Conservation (phyloP, 805 yeast genomes). For the Yarrowia porcina region DNA sequence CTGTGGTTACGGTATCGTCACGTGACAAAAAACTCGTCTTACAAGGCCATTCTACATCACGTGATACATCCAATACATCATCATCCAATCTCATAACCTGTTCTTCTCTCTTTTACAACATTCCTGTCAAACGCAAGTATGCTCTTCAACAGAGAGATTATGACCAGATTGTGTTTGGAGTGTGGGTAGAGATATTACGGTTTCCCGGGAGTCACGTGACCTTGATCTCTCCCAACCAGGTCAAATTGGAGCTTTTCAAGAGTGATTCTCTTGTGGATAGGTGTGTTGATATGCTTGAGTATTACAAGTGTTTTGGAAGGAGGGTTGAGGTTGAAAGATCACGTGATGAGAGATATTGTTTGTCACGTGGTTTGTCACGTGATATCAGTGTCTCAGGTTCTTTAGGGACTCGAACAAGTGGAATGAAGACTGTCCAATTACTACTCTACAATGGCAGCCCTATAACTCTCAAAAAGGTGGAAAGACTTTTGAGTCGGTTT, state of each 20-base stretch:
- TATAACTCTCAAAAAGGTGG: neutral
- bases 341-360: neutral
- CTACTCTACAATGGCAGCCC: neutral
- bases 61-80: too few species aligned
- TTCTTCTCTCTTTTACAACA: constrained; percentile 5
- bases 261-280: neutral
- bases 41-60: too few species aligned
- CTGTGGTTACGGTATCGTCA: neutral
- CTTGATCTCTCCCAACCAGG: neutral
- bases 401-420: neutral
- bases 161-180: neutral
- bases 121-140: constrained; percentile 21
- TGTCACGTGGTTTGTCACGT: neutral
- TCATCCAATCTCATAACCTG: neutral
- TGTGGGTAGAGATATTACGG: neutral
- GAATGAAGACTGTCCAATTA: neutral
- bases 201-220: neutral
- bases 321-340: neutral
- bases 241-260: neutral
- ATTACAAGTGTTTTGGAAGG: neutral
- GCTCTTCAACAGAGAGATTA: constrained; percentile 8
- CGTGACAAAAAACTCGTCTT: neutral
- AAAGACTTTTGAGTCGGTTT: neutral
- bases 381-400: neutral
- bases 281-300: constrained; percentile 7